Base-by-base conservation (phyloP, 176 grass and related monocot species). In the Neostapfia colusana region DNA sequence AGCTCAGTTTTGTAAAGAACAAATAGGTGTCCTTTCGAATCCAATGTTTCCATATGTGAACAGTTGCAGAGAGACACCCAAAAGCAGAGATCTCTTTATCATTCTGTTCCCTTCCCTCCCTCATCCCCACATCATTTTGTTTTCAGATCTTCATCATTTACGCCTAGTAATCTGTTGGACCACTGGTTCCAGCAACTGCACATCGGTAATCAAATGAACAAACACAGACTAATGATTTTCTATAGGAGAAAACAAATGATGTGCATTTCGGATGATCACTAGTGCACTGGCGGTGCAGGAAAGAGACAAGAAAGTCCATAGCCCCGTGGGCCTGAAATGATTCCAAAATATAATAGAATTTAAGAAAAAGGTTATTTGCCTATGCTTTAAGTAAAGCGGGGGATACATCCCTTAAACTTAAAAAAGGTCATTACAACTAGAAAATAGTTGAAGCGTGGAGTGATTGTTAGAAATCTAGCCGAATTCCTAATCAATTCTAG, bases 101-200 rank as follows among this genome's bases (percentile, higher is more conserved):
- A 66, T 74, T 74, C 18, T 66, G 60, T 18, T 74, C 60, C 53
- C 7, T 18, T 74, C 60, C 53, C 7, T 80, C 12, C 26, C 27
- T 16, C 24, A 16, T 74, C 45, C 15, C 61, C 7, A 6, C 36
- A 14, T 23, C 17, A 20, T 75, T 60, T 0, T 3, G 1, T 2
- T 48, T 48, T 16, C 4, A 25, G 21, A 23, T 31, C 25, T 39
- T 17, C 14, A 25, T 58, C 51, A 58, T 57, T 17, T 7, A 0
- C 5, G 55, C 4, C 48, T 21, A 41, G n/a, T 16, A 3, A 50
- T 13, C 10, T 56, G 63, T 35, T 67, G 63, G 76, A 24, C 63
- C 63, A 28, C 6, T 43, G 76, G 63, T 26, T n/a, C n/a, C 10
- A 65, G 36, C 13, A 51, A 36, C 63, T 25, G 28, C 28, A 15